These are phyloP conservation scores for Claviceps capensis DNA, from an alignment of 2,329 filamentous ascomycete genomes.

Conservation along the genomic window DNA sequence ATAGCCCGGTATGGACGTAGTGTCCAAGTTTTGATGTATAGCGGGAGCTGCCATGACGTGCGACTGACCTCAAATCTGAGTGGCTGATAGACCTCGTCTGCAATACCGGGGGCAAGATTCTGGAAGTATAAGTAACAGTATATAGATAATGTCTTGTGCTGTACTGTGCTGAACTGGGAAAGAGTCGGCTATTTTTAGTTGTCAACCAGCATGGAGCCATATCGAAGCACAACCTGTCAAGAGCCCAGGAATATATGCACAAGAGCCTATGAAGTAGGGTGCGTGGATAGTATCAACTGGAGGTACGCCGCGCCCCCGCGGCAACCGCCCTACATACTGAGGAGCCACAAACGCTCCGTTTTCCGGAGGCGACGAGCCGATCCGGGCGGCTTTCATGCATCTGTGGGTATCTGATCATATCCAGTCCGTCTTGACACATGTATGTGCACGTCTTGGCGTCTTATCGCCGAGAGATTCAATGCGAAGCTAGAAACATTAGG, in stretches of 20 bases:
- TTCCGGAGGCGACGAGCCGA: neutral
- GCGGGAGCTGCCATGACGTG: constrained; percentile 10
- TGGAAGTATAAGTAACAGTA: neutral
- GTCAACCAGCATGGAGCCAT: constrained; percentile 2
- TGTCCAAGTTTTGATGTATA: constrained; percentile 17
- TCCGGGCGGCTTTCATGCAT: neutral
- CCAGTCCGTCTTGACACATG: neutral
- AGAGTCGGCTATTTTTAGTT: neutral
- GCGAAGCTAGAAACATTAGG: neutral
- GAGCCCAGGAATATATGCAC: constrained; percentile 2
- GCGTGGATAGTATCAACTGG: neutral
- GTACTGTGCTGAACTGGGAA: neutral
- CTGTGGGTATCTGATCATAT: neutral
- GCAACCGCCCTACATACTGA: neutral
- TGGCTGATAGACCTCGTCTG: neutral
- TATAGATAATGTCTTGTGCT: neutral
- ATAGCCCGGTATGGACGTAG: constrained; percentile 30
- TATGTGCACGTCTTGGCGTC: neutral
- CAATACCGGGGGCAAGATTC: neutral
- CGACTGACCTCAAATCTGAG: neutral
- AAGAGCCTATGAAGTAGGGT: neutral
- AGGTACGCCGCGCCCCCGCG: neutral
- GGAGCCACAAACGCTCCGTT: neutral
- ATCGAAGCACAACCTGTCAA: neutral
- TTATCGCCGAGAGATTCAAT: neutral